Base-by-base conservation (phyloP, 2,329 filamentous ascomycete genomes). In the Trichophyton schoenleinii region DNA sequence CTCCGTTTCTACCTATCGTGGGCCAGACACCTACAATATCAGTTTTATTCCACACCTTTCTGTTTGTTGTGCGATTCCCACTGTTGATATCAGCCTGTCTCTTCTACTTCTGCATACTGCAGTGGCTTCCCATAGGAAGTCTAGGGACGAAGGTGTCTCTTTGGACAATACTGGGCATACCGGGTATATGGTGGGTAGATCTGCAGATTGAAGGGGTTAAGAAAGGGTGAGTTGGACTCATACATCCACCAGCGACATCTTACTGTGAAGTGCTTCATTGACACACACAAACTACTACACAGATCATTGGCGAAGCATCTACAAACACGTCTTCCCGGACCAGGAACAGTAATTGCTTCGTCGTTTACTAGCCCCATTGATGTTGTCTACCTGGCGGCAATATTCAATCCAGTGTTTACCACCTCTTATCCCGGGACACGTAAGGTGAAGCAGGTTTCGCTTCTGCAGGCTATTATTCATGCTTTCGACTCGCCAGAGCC, bases 121-220 rank as follows among this genome's bases (percentile, higher is more conserved):
- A 92, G 76, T 88, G 87, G 81, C 82, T 96, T 13, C 91, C 91
- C 0, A 79, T 87, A 8, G 84, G 84, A 0, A 80, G 81, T 7
- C 70, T 85, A 38, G 76, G 85, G 49, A 90, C 90, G 70, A 97
- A 97, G 76, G 84, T 88, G 11, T 84, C 90, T 57, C 77, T 97
- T 60, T 97, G 94, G 92, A 82, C 85, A 63, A 83, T 97, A 66
- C 83, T 99, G 67, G 87, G 85, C 42, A 87, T 95, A 63, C 90
- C 91, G 0, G 92, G 94, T 31, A 89, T 99, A 62, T 97, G 91
- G 91, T 97, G 92, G 92, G 87, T 96, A 61, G 94, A 99, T 74
- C 79, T 99, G n/a, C 92, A 96, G 74, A 89, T 99, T 66, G 94
- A 99, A 72, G 92, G 92, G 62, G 94, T 99, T 60, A 91, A 89